Evolutionary conservation across 108 stramenopile species (phyloP).

Genomic region (Pseudonitzschia multiseries): DNA sequence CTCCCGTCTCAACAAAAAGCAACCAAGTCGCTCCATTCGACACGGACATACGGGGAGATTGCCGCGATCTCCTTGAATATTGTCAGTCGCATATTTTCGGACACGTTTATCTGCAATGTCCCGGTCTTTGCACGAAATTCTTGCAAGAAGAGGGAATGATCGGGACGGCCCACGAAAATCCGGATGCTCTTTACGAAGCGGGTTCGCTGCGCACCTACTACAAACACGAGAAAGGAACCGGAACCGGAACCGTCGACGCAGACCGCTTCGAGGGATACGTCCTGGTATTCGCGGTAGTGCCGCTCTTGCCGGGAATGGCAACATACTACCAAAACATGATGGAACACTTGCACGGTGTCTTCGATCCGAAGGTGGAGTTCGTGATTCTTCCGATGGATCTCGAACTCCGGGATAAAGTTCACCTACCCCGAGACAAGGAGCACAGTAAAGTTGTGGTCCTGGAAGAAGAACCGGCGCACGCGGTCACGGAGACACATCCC

Average conservation of each 20-base stretch:
- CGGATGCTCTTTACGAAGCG: slow-evolving; percentile 25
- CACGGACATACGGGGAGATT: slow-evolving; percentile 37
- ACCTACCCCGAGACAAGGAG: slow-evolving; percentile 13
- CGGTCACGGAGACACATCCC: slow-evolving; percentile 21
- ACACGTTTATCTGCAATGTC: slow-evolving; percentile 35
- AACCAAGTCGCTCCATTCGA: slow-evolving; percentile 28
- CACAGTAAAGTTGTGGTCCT: slow-evolving; percentile 25
- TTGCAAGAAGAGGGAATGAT: slow-evolving; percentile 29
- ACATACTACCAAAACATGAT: slow-evolving; percentile 39
- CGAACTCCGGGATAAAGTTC: slow-evolving; percentile 7
- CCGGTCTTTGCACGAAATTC: slow-evolving; percentile 32
- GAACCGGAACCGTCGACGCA: slow-evolving; percentile 2
- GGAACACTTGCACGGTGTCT: slow-evolving; percentile 29
- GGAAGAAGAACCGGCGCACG: slow-evolving; percentile 24
- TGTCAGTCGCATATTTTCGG: slow-evolving; percentile 34
- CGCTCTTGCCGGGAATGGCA: slow-evolving; percentile 35
- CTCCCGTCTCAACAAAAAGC: neutral
- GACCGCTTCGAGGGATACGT: slow-evolving; percentile 38
- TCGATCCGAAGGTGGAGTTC: slow-evolving; percentile 27
- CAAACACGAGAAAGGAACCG: neutral
- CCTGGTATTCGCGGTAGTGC: slow-evolving; percentile 15
- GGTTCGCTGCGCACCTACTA: slow-evolving; percentile 16
- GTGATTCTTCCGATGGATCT: slow-evolving; percentile 37
- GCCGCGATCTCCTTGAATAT: slow-evolving; percentile 20
- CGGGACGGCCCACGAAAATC: slow-evolving; percentile 26